A percentile compares a stretch with the other conserved stretches of the same genome.
Conservation (phyloP, 345 rosid genomes). For the Citrus medica region DNA sequence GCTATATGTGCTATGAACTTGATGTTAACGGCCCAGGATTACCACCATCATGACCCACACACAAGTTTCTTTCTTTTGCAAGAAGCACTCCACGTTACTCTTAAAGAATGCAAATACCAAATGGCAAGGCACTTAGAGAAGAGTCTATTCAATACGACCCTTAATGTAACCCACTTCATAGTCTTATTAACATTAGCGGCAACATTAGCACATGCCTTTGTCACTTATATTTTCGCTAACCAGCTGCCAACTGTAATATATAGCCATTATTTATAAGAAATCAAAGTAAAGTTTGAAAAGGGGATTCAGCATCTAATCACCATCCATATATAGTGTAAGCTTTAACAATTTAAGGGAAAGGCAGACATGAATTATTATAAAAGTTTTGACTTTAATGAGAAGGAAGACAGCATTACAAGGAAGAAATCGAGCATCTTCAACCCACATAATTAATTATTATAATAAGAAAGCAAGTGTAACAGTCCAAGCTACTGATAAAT, state of each 20-base stretch:
- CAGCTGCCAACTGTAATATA: too few species aligned
- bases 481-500: constrained; percentile 15
- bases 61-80: too few species aligned
- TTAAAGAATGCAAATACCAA: neutral
- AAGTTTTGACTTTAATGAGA: constrained; percentile 22
- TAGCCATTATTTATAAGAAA: constrained; percentile 9
- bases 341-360: constrained; percentile 14
- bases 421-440: constrained; percentile 14
- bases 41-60: constrained; percentile 17
- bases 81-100: constrained; percentile 44
- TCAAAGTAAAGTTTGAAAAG: constrained; percentile 14
- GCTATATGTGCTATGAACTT: constrained; percentile 6
- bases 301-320: neutral
- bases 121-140: neutral
- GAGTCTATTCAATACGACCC: constrained; percentile 31
- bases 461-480: constrained; percentile 9
- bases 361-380: constrained; percentile 12
- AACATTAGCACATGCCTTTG: constrained; percentile 46
- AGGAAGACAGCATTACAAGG: constrained; percentile 18
- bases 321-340: neutral
- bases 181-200: constrained; percentile 23
- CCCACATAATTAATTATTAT: neutral
- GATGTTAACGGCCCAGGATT: constrained; percentile 32
- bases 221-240: constrained; percentile 3
- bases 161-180: constrained; percentile 32